Base-by-base conservation (phyloP, 257 asterid genomes). In the Petunia axillaris region DNA sequence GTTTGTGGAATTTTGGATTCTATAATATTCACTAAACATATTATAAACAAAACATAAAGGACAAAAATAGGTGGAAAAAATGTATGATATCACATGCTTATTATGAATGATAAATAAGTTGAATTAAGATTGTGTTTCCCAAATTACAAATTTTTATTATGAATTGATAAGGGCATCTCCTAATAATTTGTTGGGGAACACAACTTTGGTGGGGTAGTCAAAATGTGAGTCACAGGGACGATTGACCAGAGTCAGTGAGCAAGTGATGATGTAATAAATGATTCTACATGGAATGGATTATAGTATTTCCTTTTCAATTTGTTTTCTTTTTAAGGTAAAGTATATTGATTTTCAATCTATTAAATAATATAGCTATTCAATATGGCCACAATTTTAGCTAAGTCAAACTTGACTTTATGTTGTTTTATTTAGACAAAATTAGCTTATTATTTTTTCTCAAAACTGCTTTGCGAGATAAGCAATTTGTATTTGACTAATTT, bases 211-310 rank as follows among this genome's bases (percentile, higher is more conserved):
- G 81, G 81, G 64, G 8, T 79, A 66, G 57, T 77, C 48, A 77
- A 85, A 89, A 76, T 50, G 81, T 55, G 86, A 82, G 25, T 65
- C 41, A 74, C 83, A 77, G 77, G 79, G 79, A 36, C 3, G 65
- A 84, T 82, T 86, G 84, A 84, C 64, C 46, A 75, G 48, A 54
- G 66, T 57, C 66, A 80, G 75, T n/a, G 75, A 67, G 53, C 60
- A 40, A 57, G 25, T 75, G 64, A 87, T 81, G 76, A 85, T 83
- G 85, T 40, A 81, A 86, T 80, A 68, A 81, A 81, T 84, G 46
- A 85, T 70, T 85, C 1, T 44, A 66, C 37, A 76, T 54, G 54
- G 44, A 25, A 67, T 50, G 54, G 36, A 68, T 44, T 25, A 25
- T 25, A 25, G 36, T 73, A 46, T 60, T 46, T 74, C 16, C 39